Evolutionary conservation across 2,329 filamentous ascomycete species (phyloP), one percentile per base, ranked within the genome.

Genomic region (Fusarium mexicanum): DNA sequence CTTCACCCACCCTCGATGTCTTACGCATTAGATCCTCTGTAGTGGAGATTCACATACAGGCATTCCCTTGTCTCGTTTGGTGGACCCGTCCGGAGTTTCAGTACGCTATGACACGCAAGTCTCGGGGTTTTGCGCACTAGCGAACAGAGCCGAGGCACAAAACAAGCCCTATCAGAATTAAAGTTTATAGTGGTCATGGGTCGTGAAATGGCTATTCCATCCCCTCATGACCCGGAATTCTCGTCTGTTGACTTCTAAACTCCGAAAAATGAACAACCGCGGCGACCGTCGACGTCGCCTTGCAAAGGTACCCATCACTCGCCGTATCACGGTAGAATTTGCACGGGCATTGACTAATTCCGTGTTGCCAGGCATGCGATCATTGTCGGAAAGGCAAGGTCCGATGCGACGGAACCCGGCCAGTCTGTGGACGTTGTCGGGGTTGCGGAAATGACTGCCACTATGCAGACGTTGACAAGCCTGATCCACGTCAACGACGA

Each of bases 271-370:
- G 51, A 58, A 35, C 9, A 46, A 20, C 22, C 54, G 54, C 12
- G 54, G 54, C n/a, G 54, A 58, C 14, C 54, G 54, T 35, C 40
- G 54, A 46, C 54, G 54, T 13, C 54, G 54, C 10, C 26, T 46
- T 11, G 54, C 54, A 33, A 58, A 58, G 54, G 54, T 58, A 54
- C 18, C 24, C 2, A 29, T 22, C 6, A 17, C 7, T 40, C 24
- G 10, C 14, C 3, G 16, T 20, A 2, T 8, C 10, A 22, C 2
- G 4, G 17, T 6, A 6, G n/a, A 17, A 20, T 24, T 35, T 8
- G 33, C 8, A 1, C 2, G 4, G 9, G 2, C 14, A 10, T 24
- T 22, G n/a, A 20, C 13, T 46, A 46, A 58, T 16, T 12, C 20
- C 17, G 38, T 13, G 14, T 12, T 54, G 13, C 6, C n/a, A 58